Evolutionary conservation across 2,329 filamentous ascomycete species (phyloP).

Genomic region (Venturia aucupariae): DNA sequence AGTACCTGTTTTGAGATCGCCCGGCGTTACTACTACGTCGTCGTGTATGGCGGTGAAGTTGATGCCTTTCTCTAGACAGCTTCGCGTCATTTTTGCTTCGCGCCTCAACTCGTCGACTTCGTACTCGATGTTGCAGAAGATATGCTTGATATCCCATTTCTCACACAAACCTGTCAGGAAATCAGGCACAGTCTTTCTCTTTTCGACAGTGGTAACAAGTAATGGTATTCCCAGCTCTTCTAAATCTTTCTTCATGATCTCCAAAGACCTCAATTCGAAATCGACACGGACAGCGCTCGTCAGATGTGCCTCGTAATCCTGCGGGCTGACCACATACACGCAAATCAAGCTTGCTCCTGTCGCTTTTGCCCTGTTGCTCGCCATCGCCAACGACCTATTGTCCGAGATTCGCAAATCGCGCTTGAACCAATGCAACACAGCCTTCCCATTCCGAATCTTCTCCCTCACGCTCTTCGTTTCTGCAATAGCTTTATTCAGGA

Average conservation of each 20-base stretch:
- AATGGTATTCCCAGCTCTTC: slow-evolving; percentile 41
- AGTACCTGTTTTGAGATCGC: slow-evolving; percentile 31
- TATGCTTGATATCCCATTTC: slow-evolving; percentile 36
- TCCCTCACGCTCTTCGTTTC: slow-evolving; percentile 50
- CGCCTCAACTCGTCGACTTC: slow-evolving; percentile 37
- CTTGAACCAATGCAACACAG: slow-evolving; percentile 43
- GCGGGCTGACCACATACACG: slow-evolving; percentile 38
- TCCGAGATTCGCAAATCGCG: slow-evolving; percentile 43
- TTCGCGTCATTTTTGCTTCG: slow-evolving; percentile 36
- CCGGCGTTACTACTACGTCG: slow-evolving; percentile 40
- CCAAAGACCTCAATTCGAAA: slow-evolving; percentile 38
- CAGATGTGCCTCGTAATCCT: slow-evolving; percentile 43
- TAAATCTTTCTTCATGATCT: slow-evolving; percentile 37
- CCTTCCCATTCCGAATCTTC: slow-evolving; percentile 46
- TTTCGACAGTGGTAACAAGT: slow-evolving; percentile 34
- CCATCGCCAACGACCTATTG: slow-evolving; percentile 39
- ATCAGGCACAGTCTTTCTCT: slow-evolving; percentile 34
- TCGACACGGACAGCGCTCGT: slow-evolving; percentile 40
- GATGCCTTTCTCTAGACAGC: slow-evolving; percentile 37
- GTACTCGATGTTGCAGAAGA: slow-evolving; percentile 41
- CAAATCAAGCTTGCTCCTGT: slow-evolving; percentile 35
- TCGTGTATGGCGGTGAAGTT: slow-evolving; percentile 39
- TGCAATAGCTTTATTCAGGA: slow-evolving; percentile 50
- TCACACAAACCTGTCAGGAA: slow-evolving; percentile 35
- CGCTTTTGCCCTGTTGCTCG: slow-evolving; percentile 37